Evolutionary conservation across 1,284 basidiomycete genomes (phyloP).

Genomic region (Cryptococcus deneoformans): DNA sequence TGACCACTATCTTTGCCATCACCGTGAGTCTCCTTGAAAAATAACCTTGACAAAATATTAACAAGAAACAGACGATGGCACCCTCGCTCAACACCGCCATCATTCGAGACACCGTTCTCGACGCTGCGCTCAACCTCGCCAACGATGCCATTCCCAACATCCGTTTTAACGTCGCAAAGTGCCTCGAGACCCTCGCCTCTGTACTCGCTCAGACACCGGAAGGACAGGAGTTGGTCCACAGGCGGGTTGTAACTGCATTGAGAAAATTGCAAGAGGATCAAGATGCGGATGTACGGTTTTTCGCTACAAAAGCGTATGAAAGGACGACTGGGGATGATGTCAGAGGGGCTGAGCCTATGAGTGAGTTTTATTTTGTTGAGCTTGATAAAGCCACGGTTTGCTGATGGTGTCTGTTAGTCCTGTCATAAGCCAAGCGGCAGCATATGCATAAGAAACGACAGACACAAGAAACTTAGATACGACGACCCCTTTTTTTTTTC

Average conservation of each 20-base stretch:
- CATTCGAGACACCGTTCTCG: constrained; percentile 80
- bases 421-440: too few relatives aligned
- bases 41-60: background rate
- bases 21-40: constrained; percentile 62
- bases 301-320: constrained; percentile 49
- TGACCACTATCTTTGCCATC: constrained; percentile 99
- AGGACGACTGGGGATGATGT: constrained; percentile 40
- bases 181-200: constrained; percentile 77
- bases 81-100: constrained; percentile 87
- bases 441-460: too few relatives aligned
- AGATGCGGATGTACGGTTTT: constrained; percentile 86
- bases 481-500: too few relatives aligned
- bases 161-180: constrained; percentile 97
- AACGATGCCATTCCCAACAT: constrained; percentile 97
- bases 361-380: constrained; percentile 18
- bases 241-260: constrained; percentile 75
- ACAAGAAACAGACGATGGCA: constrained; percentile 75
- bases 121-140: constrained; percentile 78
- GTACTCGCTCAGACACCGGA: constrained; percentile 66
- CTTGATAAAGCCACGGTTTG: too few relatives aligned
- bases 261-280: constrained; percentile 84
- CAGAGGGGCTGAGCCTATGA: constrained; percentile 34
- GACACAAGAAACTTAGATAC: too few relatives aligned
- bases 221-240: constrained; percentile 69
- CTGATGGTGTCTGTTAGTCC: too few relatives aligned